A percentile compares a stretch with the other conserved stretches of the same genome.
Evolutionary conservation across 176 grass and related monocot genomes (phyloP).

Genomic region (Oryza brachyantha): DNA sequence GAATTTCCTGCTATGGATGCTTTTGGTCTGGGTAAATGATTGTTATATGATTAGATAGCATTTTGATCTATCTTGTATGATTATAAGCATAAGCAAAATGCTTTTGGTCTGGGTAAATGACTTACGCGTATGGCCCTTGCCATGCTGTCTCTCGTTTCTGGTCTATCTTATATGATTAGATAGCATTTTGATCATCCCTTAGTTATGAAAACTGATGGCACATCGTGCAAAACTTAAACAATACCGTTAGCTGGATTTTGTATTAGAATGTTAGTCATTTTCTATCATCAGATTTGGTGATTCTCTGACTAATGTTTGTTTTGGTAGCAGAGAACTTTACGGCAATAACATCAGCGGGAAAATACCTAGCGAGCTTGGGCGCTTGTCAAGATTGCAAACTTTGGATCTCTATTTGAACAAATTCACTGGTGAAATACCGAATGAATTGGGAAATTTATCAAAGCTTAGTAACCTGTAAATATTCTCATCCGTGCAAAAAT

Average conservation of each 20-base stretch:
- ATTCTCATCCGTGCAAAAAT: not conserved
- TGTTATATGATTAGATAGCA: no score
- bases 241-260: no score
- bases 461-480: slow-evolving; percentile 42
- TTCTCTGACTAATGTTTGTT: not conserved
- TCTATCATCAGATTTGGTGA: not conserved
- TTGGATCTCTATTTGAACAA: slow-evolving; percentile 53
- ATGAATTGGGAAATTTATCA: slow-evolving; percentile 29
- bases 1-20: no score
- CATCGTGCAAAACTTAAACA: not conserved
- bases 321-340: slow-evolving; percentile 42
- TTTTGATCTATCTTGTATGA: no score
- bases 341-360: slow-evolving; percentile 40
- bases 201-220: not conserved
- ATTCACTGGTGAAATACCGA: slow-evolving; percentile 32
- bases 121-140: no score
- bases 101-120: no score
- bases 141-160: no score
- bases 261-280: not conserved
- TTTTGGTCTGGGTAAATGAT: no score
- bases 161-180: not conserved
- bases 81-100: no score
- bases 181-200: not conserved
- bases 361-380: slow-evolving; percentile 39
- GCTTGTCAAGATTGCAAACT: slow-evolving; percentile 39